These are phyloP conservation scores for Trichoderma guizhouense DNA, from an alignment of 2,329 filamentous ascomycete species.

Conservation along the genomic window DNA sequence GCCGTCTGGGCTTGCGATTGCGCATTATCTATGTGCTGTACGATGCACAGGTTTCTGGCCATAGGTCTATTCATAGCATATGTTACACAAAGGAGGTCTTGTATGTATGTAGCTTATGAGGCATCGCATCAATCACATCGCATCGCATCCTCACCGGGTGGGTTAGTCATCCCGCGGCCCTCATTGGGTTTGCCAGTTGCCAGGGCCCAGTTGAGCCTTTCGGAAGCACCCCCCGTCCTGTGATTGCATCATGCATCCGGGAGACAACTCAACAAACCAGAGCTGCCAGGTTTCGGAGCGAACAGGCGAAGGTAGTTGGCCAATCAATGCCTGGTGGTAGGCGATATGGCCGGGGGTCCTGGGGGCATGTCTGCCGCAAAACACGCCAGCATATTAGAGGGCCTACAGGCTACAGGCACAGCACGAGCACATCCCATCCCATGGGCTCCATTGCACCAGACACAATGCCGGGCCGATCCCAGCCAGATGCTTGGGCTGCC, in stretches of 20 bases:
- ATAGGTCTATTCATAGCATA: not conserved
- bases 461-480: not conserved
- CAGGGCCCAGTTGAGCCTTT: not conserved
- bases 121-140: not conserved
- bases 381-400: not conserved
- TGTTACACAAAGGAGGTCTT: not conserved
- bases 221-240: not conserved
- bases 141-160: not conserved
- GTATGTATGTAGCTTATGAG: not conserved
- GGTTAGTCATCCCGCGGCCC: not conserved
- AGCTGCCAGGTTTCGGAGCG: not conserved
- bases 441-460: not conserved
- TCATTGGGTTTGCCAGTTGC: not conserved
- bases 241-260: not conserved
- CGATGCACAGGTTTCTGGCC: not conserved
- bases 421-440: not conserved
- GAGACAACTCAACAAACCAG: constrained; percentile 2
- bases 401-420: not conserved
- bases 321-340: not conserved
- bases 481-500: not conserved
- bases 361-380: not conserved
- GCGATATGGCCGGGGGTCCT: not conserved
- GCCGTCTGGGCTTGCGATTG: not conserved
- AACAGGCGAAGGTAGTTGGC: not conserved
- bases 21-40: not conserved